Base-by-base conservation (phyloP, 768 basidiomycete genomes). In the Psilocybe tampanensis region DNA sequence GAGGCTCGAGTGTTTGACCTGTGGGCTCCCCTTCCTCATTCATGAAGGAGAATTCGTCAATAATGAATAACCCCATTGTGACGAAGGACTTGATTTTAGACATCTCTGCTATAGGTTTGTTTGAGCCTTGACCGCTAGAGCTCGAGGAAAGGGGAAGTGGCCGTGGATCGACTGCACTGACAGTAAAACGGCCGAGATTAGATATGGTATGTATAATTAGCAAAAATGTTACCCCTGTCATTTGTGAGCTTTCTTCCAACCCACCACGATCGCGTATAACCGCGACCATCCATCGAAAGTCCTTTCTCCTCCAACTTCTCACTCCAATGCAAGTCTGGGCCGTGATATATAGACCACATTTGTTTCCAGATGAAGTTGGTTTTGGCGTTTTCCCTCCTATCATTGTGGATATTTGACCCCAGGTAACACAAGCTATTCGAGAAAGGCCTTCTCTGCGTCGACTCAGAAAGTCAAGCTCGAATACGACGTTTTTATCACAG, bases 1-100 rank as follows among this genome's bases (percentile, higher is more conserved):
- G 83, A 22, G 83, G 72, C 42, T 76, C 70, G 22, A 78, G 67
- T 23, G 71, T 70, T 63, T 70, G 74, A 11, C 74, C 80, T 21
- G 78, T 85, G 1, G 81, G 77, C 2, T 71, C 70, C 2, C 89
- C 89, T 44, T 81, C 67, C 29, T 80, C 79, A 57, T 88, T 83
- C 47, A 74, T 64, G 65, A 85, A 89, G 2, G 80, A 77, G 64
- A 94, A 90, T 59, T 88, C 80, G 70, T 97, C 94, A 64, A 95
- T 82, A 65, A 97, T 95, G 75, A 95, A 95, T 84, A 94, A 85
- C 7, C 94, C 94, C 23, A 94, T 76, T n/a, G 87, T 85, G 18
- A 82, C 84, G 45, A 92, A 86, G 39, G 49, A 50, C 18, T 51
- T 59, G 15, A 21, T 11, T 2, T n/a, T 42, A 19, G 17, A 29